A percentile compares a stretch with the other conserved stretches of the same genome.
phyloP scores from a whole-genome alignment of 345 rosid species.

The Salix viminalis region DNA sequence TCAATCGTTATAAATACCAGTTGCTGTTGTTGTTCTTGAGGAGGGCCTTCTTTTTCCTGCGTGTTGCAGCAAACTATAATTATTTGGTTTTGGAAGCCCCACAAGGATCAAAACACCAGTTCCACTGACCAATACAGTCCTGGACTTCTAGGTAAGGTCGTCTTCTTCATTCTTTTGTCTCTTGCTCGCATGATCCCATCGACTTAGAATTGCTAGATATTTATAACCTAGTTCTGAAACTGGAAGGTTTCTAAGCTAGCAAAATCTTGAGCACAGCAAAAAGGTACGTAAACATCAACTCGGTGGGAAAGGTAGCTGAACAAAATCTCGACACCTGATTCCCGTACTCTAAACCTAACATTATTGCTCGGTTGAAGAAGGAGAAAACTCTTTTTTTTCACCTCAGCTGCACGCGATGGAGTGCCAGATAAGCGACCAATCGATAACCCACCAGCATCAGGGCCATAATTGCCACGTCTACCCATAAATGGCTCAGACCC shows the following conservation, averaged over 20 bases:
- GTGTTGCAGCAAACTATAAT: slow-evolving; percentile 12
- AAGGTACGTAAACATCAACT: slow-evolving; percentile 25
- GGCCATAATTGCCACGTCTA: slow-evolving; percentile 81
- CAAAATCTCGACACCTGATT: slow-evolving; percentile 35
- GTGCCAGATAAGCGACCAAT: slow-evolving; percentile 72
- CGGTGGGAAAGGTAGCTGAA: slow-evolving; percentile 16
- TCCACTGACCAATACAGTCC: slow-evolving; percentile 17
- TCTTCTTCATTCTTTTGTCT: slow-evolving; percentile 14
- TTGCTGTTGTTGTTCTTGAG: slow-evolving; percentile 15
- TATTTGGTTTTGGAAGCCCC: slow-evolving; percentile 16
- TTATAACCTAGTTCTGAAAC: slow-evolving; percentile 23
- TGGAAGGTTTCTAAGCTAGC: slow-evolving; percentile 17
- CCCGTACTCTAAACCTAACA: slow-evolving; percentile 29
- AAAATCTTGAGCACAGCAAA: slow-evolving; percentile 12
- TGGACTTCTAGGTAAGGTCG: slow-evolving; percentile 30
- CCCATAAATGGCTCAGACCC: slow-evolving; percentile 78
- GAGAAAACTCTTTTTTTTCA: slow-evolving; percentile 31
- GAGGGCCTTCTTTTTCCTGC: slow-evolving; percentile 22
- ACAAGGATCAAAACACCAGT: slow-evolving; percentile 29
- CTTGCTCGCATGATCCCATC: neutral
- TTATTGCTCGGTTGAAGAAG: slow-evolving; percentile 49
- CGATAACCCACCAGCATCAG: slow-evolving; percentile 91
- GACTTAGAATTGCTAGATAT: neutral
- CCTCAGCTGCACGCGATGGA: slow-evolving; percentile 68
- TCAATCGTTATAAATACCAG: neutral